Evolutionary conservation across 106 monocot genomes (phyloP).

Genomic region (Allium cepa): DNA sequence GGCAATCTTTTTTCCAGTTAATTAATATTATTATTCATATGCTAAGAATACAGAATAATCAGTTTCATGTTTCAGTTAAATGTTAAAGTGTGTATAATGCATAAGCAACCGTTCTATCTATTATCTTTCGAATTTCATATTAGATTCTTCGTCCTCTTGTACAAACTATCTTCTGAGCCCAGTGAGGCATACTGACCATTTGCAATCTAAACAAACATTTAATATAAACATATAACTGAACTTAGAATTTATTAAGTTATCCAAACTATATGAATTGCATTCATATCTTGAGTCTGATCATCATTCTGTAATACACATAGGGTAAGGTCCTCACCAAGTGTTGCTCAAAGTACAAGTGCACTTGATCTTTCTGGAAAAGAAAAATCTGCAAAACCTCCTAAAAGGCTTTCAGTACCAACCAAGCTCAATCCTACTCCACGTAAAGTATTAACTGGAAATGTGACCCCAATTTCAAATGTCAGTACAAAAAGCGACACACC

Average conservation of each 20-base stretch:
- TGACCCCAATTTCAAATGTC: constrained; percentile 40
- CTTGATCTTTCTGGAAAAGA: constrained; percentile 46
- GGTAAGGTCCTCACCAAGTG: constrained; percentile 22
- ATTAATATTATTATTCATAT: too few species aligned
- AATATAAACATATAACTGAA: not conserved
- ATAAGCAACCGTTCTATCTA: too few species aligned
- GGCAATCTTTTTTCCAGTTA: too few species aligned
- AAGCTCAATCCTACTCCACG: constrained; percentile 23
- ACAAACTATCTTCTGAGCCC: not conserved
- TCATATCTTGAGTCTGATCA: not conserved
- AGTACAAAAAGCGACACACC: constrained; percentile 37
- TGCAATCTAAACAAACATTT: not conserved
- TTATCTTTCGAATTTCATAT: too few species aligned
- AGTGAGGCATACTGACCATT: not conserved
- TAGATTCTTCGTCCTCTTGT: not conserved
- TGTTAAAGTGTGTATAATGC: too few species aligned
- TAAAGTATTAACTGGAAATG: constrained; percentile 16
- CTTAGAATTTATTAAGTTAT: not conserved
- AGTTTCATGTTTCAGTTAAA: too few species aligned
- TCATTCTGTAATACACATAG: constrained; percentile 14
- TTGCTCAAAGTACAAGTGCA: constrained; percentile 49
- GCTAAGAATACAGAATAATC: too few species aligned
- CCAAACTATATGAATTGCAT: not conserved
- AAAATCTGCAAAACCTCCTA: constrained; percentile 44
- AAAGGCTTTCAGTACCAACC: constrained; percentile 54